Base-by-base conservation (phyloP, 805 yeast species). In the Limtongozyma cylindracea region DNA sequence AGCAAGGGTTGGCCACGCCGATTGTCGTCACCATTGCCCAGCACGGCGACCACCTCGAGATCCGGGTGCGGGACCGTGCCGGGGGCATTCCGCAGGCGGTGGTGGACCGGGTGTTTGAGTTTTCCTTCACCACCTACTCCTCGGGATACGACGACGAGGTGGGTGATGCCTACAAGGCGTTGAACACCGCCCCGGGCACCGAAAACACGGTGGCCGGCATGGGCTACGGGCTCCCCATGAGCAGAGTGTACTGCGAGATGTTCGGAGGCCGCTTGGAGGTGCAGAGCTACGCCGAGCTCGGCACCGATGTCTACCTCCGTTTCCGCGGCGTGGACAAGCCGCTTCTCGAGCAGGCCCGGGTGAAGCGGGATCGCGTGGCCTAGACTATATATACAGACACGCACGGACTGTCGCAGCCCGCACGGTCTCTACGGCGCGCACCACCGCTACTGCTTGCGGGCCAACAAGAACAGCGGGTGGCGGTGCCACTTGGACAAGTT, bases 141-240 rank as follows among this genome's bases (percentile, higher is more conserved):
- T 37, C 52, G 1, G 51, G 54, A 11, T n/a, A n/a, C n/a, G n/a
- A n/a, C n/a, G n/a, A n/a, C n/a, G n/a, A n/a, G n/a, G 71, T 63
- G 26, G 66, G 64, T 4, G 72, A 61, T 9, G 52, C 61, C 18
- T 59, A 57, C 33, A 58, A 59, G 33, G 65, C 74, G 1, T 43
- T 67, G 25, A 71, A 72, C 33, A 61, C 61, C 14, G 67, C 72
- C 16, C 82, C 80, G 1, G 82, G 80, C 2, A 54, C 57, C 12
- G 70, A 70, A 2, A 59, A 59, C 33, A 49, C 58, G 6, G 64
- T 84, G 17, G 93, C 95, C 0, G 98, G 98, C 0, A 73, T 88
- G 74, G 96, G 96, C 1, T 84, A 78, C 38, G 98, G 98, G 0
- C 44, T 84, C 24, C 96, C 96, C 5, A 48, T 84, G 29, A 73